phyloP scores from a whole-genome alignment of 805 yeast species.

The Candida ovalis region DNA sequence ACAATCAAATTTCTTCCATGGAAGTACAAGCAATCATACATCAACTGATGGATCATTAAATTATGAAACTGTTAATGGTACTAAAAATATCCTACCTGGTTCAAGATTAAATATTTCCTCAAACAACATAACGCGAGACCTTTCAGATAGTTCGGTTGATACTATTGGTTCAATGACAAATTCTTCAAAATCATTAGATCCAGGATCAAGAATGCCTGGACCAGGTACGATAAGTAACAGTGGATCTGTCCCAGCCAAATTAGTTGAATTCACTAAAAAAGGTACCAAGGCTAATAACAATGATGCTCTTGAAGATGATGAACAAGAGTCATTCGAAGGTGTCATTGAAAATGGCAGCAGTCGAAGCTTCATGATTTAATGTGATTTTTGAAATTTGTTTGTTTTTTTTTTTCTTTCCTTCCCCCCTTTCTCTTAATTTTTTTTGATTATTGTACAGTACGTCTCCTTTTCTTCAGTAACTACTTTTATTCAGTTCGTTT shows the following conservation, averaged over 20 bases:
- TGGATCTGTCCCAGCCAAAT: slow-evolving; percentile 30
- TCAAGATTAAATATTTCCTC: background rate
- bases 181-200: slow-evolving; percentile 3
- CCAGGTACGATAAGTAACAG: slow-evolving; percentile 11
- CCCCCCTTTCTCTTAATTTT: background rate
- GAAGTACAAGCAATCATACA: slow-evolving; percentile 35
- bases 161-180: background rate
- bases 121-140: slow-evolving; percentile 5
- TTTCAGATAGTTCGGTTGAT: slow-evolving; percentile 7
- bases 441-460: background rate
- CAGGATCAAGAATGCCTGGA: slow-evolving; percentile 4
- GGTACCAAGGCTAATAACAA: slow-evolving; percentile 40
- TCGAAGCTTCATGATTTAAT: slow-evolving; percentile 10
- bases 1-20: slow-evolving; percentile 24
- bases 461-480: background rate
- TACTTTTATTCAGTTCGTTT: background rate
- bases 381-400: background rate
- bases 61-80: background rate
- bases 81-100: background rate
- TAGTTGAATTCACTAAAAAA: slow-evolving; percentile 39
- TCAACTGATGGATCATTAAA: slow-evolving; percentile 24
- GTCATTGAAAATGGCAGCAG: slow-evolving; percentile 19
- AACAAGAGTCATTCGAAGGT: slow-evolving; percentile 17
- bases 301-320: slow-evolving; percentile 29
- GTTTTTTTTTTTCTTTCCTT: background rate